Evolutionary conservation across 805 yeast genomes (phyloP).

Genomic region (Barnettozyma botsteinii): DNA sequence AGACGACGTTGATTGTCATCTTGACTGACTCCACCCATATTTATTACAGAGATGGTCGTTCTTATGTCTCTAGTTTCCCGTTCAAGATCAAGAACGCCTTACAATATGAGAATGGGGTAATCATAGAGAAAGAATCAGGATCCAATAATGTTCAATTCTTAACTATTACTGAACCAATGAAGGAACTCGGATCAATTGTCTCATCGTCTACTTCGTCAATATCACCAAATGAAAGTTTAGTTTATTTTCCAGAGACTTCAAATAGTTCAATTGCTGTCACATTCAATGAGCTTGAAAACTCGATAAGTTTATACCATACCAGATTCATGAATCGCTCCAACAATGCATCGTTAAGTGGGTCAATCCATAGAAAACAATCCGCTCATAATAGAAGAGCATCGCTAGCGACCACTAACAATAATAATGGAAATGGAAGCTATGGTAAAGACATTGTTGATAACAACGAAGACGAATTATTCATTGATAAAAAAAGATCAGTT

Average conservation of each 20-base stretch:
- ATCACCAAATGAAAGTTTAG: slow-evolving; percentile 49
- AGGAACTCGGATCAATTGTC: slow-evolving; percentile 65
- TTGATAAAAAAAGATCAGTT: slow-evolving; percentile 27
- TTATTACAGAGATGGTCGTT: slow-evolving; percentile 54
- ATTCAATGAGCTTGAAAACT: slow-evolving; percentile 39
- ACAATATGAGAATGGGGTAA: slow-evolving; percentile 61
- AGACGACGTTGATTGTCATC: slow-evolving; percentile 52
- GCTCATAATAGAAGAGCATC: slow-evolving; percentile 18
- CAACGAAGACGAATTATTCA: slow-evolving; percentile 11
- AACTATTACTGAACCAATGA: slow-evolving; percentile 67
- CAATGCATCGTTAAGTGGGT: neutral
- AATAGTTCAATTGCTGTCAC: slow-evolving; percentile 49
- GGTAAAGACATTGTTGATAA: slow-evolving; percentile 1
- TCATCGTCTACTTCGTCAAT: slow-evolving; percentile 67
- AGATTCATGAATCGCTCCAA: slow-evolving; percentile 33
- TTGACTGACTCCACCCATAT: slow-evolving; percentile 55
- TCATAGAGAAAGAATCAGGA: slow-evolving; percentile 45
- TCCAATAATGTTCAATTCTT: slow-evolving; percentile 35
- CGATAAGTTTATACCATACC: slow-evolving; percentile 50
- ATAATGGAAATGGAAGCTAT: neutral
- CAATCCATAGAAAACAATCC: slow-evolving; percentile 18
- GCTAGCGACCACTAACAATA: neutral
- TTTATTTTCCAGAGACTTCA: slow-evolving; percentile 45
- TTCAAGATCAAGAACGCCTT: slow-evolving; percentile 56
- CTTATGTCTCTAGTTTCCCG: slow-evolving; percentile 61